These are phyloP conservation scores for Ogataea naganishii DNA, from an alignment of 805 yeast species.

Conservation along the genomic window DNA sequence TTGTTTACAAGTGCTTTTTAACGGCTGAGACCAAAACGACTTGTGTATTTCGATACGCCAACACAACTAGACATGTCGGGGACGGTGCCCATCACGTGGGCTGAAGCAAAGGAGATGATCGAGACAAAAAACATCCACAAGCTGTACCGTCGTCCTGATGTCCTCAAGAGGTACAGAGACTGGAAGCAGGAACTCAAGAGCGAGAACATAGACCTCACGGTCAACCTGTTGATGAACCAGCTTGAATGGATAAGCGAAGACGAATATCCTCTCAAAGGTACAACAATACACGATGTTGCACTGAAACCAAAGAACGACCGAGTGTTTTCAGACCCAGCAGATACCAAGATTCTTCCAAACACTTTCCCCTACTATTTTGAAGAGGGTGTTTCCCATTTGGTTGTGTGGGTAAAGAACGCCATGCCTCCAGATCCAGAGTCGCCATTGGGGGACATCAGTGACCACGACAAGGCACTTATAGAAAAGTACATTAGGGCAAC, in stretches of 20 bases:
- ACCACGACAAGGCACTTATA: conserved; percentile 30
- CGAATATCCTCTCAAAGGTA: conserved; percentile 7
- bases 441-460: conserved; percentile 41
- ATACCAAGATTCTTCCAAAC: conserved; percentile 40
- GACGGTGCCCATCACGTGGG: conserved; percentile 49
- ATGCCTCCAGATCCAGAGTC: conserved; percentile 44
- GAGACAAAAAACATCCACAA: conserved; percentile 32
- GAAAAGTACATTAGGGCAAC: conserved; percentile 38
- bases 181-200: conserved; percentile 34
- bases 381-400: conserved; percentile 41
- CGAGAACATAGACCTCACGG: conserved; percentile 32
- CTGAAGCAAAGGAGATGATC: conserved; percentile 29
- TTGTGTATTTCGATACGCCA: too few species aligned
- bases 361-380: conserved; percentile 63
- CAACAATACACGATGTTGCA: conserved; percentile 7
- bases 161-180: conserved; percentile 32
- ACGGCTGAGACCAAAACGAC: too few species aligned
- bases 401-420: conserved; percentile 58
- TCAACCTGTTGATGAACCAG: conserved; percentile 37
- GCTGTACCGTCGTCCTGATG: conserved; percentile 39
- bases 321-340: conserved; percentile 32
- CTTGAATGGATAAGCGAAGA: conserved; percentile 40
- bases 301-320: conserved; percentile 23
- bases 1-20: too few species aligned
- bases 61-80: too few species aligned